These are phyloP conservation scores for Annulohypoxylon stygium DNA, from an alignment of 495 filamentous ascomycete species.

Conservation along the genomic window DNA sequence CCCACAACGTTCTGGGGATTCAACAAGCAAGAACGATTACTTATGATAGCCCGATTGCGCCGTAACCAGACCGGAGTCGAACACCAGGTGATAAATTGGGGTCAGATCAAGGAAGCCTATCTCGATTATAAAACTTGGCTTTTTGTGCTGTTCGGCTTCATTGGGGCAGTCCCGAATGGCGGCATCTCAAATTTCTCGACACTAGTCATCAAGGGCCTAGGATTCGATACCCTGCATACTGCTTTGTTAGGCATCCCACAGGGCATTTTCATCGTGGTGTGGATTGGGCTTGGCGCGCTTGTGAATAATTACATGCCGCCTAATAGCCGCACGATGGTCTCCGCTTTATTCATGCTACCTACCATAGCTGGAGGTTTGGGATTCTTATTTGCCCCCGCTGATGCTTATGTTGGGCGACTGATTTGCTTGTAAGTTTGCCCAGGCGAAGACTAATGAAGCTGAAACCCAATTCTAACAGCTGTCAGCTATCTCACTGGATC, in stretches of 20 bases:
- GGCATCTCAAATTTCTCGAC: conserved; percentile 17
- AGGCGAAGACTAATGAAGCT: not conserved
- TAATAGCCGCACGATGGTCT: conserved; percentile 17
- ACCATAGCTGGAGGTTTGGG: conserved; percentile 19
- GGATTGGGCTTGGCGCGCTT: conserved; percentile 14
- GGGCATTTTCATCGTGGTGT: not conserved
- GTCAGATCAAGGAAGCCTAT: conserved; percentile 9
- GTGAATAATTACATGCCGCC: conserved; percentile 18
- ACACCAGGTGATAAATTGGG: conserved; percentile 10
- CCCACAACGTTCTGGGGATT: conserved; percentile 12
- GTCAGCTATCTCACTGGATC: conserved; percentile 13
- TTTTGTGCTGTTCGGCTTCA: conserved; percentile 6
- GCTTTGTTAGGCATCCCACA: conserved; percentile 2
- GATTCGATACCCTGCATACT: conserved; percentile 12
- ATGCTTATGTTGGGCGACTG: conserved; percentile 6
- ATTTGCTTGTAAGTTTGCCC: conserved; percentile 6
- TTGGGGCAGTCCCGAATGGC: conserved; percentile 1
- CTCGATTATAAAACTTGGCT: conserved; percentile 14
- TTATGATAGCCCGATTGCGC: conserved; percentile 13
- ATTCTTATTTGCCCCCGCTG: conserved; percentile 1
- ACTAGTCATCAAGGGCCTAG: not conserved
- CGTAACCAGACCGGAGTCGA: conserved; percentile 13
- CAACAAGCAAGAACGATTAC: conserved; percentile 6
- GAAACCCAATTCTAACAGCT: not conserved
- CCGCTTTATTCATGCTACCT: conserved; percentile 24